Percentiles rank a stretch among this genome's conserved stretches.
phyloP scores from a whole-genome alignment of 768 basidiomycete genomes.

The Phaffia tasmanica region DNA sequence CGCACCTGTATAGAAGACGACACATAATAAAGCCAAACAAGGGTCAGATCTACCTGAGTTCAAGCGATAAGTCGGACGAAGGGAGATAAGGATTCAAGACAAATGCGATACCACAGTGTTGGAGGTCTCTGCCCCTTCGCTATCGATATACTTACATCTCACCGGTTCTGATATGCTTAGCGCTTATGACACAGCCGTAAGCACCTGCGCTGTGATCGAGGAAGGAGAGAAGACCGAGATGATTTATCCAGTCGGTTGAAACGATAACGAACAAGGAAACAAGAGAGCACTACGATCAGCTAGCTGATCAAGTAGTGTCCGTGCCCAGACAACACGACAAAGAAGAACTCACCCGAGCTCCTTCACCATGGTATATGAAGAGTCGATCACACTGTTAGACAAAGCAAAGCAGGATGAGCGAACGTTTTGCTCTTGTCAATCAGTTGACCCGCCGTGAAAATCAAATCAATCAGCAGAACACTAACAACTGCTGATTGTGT shows the following conservation, averaged over 20 bases:
- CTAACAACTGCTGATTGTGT: conserved; percentile 26
- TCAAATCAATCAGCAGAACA: background rate
- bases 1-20: conserved; percentile 28
- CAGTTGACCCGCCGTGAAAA: background rate
- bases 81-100: background rate
- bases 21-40: background rate
- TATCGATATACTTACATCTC: conserved; percentile 30
- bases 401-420: background rate
- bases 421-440: background rate
- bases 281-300: conserved; percentile 39
- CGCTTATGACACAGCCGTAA: conserved; percentile 39
- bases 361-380: conserved; percentile 87
- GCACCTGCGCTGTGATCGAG: conserved; percentile 18
- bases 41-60: background rate
- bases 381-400: conserved; percentile 46
- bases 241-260: background rate
- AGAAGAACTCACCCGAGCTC: conserved; percentile 48
- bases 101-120: too few species aligned
- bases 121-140: background rate
- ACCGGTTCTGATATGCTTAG: conserved; percentile 39
- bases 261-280: conserved; percentile 42
- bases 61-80: too few species aligned
- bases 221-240: background rate
- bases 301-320: conserved; percentile 71
- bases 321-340: conserved; percentile 47